Conservation (phyloP, 1,284 basidiomycete species). For the Tilletia walkeri region DNA sequence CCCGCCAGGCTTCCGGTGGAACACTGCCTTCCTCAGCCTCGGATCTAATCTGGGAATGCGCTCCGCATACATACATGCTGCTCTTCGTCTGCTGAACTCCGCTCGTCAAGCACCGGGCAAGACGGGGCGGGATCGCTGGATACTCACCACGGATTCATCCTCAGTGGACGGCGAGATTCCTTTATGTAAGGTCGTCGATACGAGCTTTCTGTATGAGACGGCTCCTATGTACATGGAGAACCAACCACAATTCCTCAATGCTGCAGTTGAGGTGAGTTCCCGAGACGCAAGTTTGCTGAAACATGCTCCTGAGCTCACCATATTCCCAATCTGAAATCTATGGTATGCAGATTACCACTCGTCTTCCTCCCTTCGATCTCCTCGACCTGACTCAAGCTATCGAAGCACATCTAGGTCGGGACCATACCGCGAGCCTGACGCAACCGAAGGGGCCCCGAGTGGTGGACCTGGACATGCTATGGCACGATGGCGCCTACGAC, state of each 20-base stretch:
- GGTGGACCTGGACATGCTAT: slow-evolving; percentile 85
- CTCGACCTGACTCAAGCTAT: slow-evolving; percentile 72
- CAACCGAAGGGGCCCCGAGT: slow-evolving; percentile 79
- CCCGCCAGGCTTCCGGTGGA: background rate
- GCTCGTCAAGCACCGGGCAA: slow-evolving; percentile 30
- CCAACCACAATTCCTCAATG: slow-evolving; percentile 86
- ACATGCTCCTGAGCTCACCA: slow-evolving; percentile 4
- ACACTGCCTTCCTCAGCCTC: slow-evolving; percentile 55
- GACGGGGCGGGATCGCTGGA: background rate
- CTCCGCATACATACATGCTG: slow-evolving; percentile 76
- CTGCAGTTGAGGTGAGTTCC: slow-evolving; percentile 64
- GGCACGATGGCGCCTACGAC: slow-evolving; percentile 71
- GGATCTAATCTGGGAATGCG: slow-evolving; percentile 89
- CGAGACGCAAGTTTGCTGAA: slow-evolving; percentile 55
- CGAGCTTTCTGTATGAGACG: slow-evolving; percentile 90
- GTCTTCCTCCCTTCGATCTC: slow-evolving; percentile 66
- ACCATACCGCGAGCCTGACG: slow-evolving; percentile 64
- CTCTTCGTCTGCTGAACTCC: slow-evolving; percentile 61
- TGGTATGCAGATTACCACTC: slow-evolving; percentile 68
- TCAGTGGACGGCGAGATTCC: no score
- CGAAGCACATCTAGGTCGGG: slow-evolving; percentile 75
- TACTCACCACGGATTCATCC: background rate
- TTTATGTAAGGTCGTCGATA: slow-evolving; percentile 63
- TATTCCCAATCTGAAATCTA: background rate
- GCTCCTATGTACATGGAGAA: slow-evolving; percentile 92